Evolutionary conservation across 2,329 filamentous ascomycete species (phyloP).

Genomic region (Penicillium sp.): DNA sequence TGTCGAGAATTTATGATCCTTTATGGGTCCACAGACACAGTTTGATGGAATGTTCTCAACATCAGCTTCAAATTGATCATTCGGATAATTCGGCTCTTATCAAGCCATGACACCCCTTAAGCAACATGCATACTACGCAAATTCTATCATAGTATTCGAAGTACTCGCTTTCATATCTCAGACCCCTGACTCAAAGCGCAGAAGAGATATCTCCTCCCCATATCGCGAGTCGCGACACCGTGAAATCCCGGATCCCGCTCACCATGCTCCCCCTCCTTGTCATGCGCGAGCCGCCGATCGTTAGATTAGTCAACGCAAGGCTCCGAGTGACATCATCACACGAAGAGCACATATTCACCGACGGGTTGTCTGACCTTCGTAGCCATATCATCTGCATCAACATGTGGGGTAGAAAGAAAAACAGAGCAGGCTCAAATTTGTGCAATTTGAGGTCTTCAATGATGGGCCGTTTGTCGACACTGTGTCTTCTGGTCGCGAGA

Average conservation of each 20-base stretch:
- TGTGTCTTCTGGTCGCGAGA: not conserved
- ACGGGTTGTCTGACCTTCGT: constrained; percentile 10
- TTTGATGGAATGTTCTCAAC: too few relatives aligned
- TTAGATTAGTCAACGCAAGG: not conserved
- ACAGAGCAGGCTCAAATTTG: not conserved
- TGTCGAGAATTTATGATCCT: too few relatives aligned
- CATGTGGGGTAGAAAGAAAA: constrained; percentile 2
- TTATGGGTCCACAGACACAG: too few relatives aligned
- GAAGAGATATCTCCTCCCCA: not conserved
- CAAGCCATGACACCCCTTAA: too few relatives aligned
- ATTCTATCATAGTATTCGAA: too few relatives aligned
- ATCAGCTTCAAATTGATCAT: too few relatives aligned
- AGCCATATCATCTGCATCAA: not conserved
- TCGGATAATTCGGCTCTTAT: too few relatives aligned
- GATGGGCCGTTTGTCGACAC: not conserved
- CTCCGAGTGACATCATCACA: constrained; percentile 19
- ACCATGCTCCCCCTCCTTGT: constrained; percentile 1
- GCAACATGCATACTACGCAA: too few relatives aligned
- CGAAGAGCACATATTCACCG: constrained; percentile 10
- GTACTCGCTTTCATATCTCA: too few relatives aligned
- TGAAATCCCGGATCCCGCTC: not conserved
- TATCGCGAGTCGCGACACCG: not conserved
- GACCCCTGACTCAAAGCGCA: not conserved
- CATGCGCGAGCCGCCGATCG: constrained; percentile 14
- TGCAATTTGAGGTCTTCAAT: not conserved